A percentile compares a stretch with the other conserved stretches of the same genome.
Evolutionary conservation across 1,284 basidiomycete genomes (phyloP).

Genomic region (Mrakiaceae sp.): DNA sequence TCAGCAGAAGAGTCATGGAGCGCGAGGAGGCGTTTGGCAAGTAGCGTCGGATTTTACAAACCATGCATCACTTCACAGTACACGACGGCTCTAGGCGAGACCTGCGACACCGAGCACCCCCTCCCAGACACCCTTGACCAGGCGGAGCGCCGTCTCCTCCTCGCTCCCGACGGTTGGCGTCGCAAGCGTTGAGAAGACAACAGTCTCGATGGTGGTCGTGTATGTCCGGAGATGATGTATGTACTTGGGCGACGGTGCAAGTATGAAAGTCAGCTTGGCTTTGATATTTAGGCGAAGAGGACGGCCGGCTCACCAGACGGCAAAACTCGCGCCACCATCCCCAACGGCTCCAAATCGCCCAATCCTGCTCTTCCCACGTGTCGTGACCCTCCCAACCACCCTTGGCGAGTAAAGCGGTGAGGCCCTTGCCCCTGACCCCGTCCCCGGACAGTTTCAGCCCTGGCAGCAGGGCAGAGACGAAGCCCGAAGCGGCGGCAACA

Average conservation of each 20-base stretch:
- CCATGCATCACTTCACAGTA: too few relatives aligned
- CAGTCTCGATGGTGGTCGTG: constrained; percentile 13
- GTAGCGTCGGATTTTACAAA: too few relatives aligned
- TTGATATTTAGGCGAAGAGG: background rate
- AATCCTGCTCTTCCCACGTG: constrained; percentile 55
- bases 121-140: constrained; percentile 13
- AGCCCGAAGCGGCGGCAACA: constrained; percentile 54
- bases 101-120: constrained; percentile 12
- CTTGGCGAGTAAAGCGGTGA: constrained; percentile 1
- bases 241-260: background rate
- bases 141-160: constrained; percentile 1
- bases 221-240: constrained; percentile 15
- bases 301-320: constrained; percentile 46
- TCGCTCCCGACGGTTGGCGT: background rate
- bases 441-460: constrained; percentile 39
- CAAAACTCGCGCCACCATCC: constrained; percentile 79
- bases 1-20: constrained; percentile 78
- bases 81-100: background rate
- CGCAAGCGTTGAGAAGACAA: constrained; percentile 10
- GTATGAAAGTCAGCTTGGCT: background rate
- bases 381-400: constrained; percentile 54
- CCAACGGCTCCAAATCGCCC: constrained; percentile 73
- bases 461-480: constrained; percentile 49
- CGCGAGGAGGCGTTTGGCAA: constrained; percentile 46
- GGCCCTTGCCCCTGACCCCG: constrained; percentile 42